Percentiles rank a stretch among this genome's conserved stretches.
Conservation (phyloP, 495 filamentous ascomycete genomes). For the Penicillium cataractarum region DNA sequence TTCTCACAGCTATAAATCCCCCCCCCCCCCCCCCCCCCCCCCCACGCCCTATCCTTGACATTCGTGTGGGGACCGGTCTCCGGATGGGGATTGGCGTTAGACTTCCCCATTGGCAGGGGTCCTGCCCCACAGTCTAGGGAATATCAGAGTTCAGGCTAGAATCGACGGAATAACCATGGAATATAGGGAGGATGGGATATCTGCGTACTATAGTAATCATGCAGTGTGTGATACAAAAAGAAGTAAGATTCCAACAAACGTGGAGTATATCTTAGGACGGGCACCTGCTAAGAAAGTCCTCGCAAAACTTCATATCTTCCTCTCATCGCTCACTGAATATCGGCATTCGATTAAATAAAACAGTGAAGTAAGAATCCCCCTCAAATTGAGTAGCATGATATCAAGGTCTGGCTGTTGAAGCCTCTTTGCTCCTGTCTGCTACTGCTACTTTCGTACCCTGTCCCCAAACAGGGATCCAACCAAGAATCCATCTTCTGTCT, state of each 20-base stretch:
- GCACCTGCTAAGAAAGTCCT: background rate
- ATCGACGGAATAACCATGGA: background rate
- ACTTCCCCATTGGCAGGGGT: background rate
- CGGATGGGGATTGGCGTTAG: background rate
- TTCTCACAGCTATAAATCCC: background rate
- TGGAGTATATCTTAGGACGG: background rate
- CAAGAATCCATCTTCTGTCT: no score
- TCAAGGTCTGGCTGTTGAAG: no score
- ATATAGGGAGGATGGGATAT: background rate
- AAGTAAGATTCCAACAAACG: background rate
- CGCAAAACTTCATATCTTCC: no score
- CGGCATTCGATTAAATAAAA: no score
- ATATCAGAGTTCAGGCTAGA: background rate
- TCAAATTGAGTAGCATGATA: no score
- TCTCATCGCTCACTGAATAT: no score
- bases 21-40: background rate
- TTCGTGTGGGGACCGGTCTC: background rate
- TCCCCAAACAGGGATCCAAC: no score
- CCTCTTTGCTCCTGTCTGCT: no score
- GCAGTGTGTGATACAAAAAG: background rate
- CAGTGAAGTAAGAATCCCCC: no score
- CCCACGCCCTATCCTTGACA: conserved; percentile 2
- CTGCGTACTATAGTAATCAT: background rate
- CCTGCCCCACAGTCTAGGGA: background rate
- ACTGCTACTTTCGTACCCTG: no score